Base-by-base conservation (phyloP, 1,284 basidiomycete species). In the Malassezia brasiliensis region DNA sequence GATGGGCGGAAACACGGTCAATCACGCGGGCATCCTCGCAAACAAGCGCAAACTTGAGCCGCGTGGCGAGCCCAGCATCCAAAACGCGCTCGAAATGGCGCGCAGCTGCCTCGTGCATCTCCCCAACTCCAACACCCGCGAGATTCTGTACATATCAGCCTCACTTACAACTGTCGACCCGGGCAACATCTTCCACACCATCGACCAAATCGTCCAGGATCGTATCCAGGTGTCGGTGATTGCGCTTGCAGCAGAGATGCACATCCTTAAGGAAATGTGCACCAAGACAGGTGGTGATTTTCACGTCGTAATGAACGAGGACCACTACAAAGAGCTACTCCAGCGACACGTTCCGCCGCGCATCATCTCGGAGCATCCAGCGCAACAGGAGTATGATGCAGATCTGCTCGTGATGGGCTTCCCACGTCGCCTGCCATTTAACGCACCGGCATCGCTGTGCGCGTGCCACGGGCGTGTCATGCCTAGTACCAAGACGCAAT, bases 361-460 rank as follows among this genome's bases (percentile, higher is more conserved):
- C 5, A 67, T 67, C 10, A 60, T 74, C 12, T 53, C 50, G 2
- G 60, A 62, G 6, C 49, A 52, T 1, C 49, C 11, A 2, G 19
- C 14, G 14, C 10, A 31, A 5, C 44, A 53, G 10, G 54, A 50
- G 5, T 47, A 55, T 30, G 50, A 48, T 28, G 64, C 71, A 1
- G 71, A 98, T 76, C 78, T 99, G 37, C 91, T 99, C 84, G 86
- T 94, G 79, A 98, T 99, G 90, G 93, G 93, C 3, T 99, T 99
- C 76, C 94, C 72, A 2, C 52, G 66, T 0, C 60, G 68, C 3
- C 55, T 72, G 6, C 67, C 72, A 10, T 62, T 63, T 2, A 62
- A 64, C 31, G 56, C 65, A 5, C 56, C 65, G 3, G 56, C 67
- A 0, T 65, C 70, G 8, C 57, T 74, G 0, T 99, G 93, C 71